phyloP scores from a whole-genome alignment of 352 stramenopile genomes.

The Phytophthora idaei region DNA sequence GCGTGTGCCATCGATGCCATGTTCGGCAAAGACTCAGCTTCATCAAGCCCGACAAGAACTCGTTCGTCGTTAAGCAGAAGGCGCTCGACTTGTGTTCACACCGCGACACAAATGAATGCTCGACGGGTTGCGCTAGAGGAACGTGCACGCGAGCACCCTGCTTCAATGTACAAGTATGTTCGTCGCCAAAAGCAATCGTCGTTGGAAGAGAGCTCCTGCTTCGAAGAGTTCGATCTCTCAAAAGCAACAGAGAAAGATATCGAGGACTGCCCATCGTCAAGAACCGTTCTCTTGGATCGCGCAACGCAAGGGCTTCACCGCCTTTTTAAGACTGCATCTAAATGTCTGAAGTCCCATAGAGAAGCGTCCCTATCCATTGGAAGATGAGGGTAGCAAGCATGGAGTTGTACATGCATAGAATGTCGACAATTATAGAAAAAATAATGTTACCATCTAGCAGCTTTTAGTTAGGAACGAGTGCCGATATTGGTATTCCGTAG shows the following conservation, averaged over 20 bases:
- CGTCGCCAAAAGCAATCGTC: slow-evolving; percentile 7
- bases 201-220: slow-evolving; percentile 3
- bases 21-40: slow-evolving; percentile 38
- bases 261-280: neutral
- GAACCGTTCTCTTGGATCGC: slow-evolving; percentile 19
- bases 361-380: slow-evolving; percentile 16
- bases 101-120: slow-evolving; percentile 37
- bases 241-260: slow-evolving; percentile 7
- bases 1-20: slow-evolving; percentile 38
- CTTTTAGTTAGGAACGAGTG: no score
- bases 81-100: slow-evolving; percentile 33
- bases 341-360: neutral
- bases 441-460: no score
- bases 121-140: slow-evolving; percentile 37
- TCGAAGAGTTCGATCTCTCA: slow-evolving; percentile 29
- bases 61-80: slow-evolving; percentile 31
- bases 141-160: slow-evolving; percentile 22
- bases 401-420: slow-evolving; percentile 2
- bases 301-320: slow-evolving; percentile 21
- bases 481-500: no score
- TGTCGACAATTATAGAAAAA: neutral
- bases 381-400: slow-evolving; percentile 13
- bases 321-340: slow-evolving; percentile 13
- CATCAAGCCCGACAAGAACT: slow-evolving; percentile 18
- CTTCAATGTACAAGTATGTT: slow-evolving; percentile 35